These are phyloP conservation scores for Quercus suber DNA, from an alignment of 306 rosid genomes.

Conservation along the genomic window DNA sequence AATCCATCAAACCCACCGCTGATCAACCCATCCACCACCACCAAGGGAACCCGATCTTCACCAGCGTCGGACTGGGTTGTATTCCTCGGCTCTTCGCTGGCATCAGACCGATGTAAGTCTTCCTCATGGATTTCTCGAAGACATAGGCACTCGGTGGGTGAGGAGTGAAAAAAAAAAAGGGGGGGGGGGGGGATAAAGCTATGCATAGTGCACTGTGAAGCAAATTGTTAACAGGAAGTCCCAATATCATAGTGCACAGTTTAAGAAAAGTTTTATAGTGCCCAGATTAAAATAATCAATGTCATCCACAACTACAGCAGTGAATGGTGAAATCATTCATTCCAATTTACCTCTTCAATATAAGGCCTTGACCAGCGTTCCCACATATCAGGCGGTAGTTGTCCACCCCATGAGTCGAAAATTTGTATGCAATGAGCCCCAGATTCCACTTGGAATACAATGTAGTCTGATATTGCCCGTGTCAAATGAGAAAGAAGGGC, in stretches of 20 bases:
- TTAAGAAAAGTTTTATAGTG: background rate
- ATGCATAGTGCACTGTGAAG: background rate
- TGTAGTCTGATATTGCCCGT: constrained; percentile 78
- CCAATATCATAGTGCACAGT: constrained; percentile 3
- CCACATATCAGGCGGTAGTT: constrained; percentile 92
- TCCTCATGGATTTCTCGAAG: no score
- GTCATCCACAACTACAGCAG: background rate
- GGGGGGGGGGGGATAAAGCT: background rate
- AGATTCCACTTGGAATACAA: constrained; percentile 80
- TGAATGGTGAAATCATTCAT: background rate
- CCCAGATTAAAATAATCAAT: background rate
- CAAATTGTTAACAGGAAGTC: background rate
- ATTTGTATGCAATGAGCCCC: constrained; percentile 98
- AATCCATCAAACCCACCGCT: no score
- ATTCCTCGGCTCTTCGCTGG: no score
- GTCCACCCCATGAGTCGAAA: constrained; percentile 99
- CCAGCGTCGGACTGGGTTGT: no score
- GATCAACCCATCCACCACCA: no score
- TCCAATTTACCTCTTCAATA: constrained; percentile 66
- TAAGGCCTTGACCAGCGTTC: constrained; percentile 96
- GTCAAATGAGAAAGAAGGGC: constrained; percentile 86
- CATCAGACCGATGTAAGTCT: no score
- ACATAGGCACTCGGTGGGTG: no score
- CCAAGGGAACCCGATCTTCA: no score
- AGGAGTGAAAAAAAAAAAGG: no score